phyloP scores from a whole-genome alignment of 1,284 basidiomycete genomes.

The Thecaphora frezii region DNA sequence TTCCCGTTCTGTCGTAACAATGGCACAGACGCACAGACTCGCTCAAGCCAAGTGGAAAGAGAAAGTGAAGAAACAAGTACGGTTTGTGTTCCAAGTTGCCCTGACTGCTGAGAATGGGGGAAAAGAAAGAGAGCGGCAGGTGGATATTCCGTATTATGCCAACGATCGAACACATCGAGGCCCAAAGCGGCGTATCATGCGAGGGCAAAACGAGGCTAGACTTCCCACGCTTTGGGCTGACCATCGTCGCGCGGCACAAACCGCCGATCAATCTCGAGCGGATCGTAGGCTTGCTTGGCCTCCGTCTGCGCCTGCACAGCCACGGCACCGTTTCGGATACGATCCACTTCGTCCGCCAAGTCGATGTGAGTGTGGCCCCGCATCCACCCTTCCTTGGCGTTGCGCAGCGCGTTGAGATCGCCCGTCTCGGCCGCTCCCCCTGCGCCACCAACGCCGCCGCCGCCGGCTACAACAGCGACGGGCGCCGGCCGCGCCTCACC shows the following conservation, averaged over 20 bases:
- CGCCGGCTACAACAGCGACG: constrained; percentile 4
- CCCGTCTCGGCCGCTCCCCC: constrained; percentile 22
- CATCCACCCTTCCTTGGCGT: constrained; percentile 22
- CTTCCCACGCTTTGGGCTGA: constrained; percentile 57
- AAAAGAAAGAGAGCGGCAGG: too few species aligned
- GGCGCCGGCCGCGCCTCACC: constrained; percentile 13
- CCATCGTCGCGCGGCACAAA: constrained; percentile 51
- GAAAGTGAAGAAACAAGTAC: too few species aligned
- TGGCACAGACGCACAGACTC: too few species aligned
- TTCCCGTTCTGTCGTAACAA: too few species aligned
- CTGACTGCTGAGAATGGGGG: too few species aligned
- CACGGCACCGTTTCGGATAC: constrained; percentile 7
- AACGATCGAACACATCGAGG: too few species aligned
- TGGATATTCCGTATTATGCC: too few species aligned
- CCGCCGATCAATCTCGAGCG: constrained; percentile 48
- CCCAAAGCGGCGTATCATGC: too few species aligned
- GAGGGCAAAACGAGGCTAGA: too few species aligned
- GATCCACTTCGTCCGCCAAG: constrained; percentile 17
- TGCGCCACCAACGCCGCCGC: constrained; percentile 8
- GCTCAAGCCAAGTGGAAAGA: too few species aligned
- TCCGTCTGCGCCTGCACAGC: constrained; percentile 1
- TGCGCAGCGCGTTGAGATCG: constrained; percentile 24
- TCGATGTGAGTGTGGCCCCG: constrained; percentile 28
- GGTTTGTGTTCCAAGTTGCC: too few species aligned
- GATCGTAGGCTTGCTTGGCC: constrained; percentile 14